phyloP scores from a whole-genome alignment of 1,284 basidiomycete species.

The Heterobasidion occidentale region DNA sequence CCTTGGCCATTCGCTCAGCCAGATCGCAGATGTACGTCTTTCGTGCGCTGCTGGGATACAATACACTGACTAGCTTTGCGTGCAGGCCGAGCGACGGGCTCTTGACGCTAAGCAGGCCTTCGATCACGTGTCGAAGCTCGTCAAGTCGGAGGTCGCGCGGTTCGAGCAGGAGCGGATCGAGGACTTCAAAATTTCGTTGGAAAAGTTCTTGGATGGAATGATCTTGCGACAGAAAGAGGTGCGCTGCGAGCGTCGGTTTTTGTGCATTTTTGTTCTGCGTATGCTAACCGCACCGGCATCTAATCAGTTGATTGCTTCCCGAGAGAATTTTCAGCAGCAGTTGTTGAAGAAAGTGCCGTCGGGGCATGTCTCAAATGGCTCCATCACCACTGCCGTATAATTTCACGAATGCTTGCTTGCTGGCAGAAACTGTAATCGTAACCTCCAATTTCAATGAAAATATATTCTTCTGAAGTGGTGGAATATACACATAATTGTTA shows the following conservation, averaged over 20 bases:
- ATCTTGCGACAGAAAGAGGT: slow-evolving; percentile 74
- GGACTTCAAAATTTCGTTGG: slow-evolving; percentile 77
- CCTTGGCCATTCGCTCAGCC: slow-evolving; percentile 57
- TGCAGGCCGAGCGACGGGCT: slow-evolving; percentile 75
- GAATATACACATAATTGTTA: not conserved
- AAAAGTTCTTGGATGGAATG: slow-evolving; percentile 78
- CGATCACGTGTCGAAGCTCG: slow-evolving; percentile 78
- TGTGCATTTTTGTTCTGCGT: too few relatives aligned
- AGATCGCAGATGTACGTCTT: slow-evolving; percentile 68
- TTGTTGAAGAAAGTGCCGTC: slow-evolving; percentile 38
- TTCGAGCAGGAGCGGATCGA: slow-evolving; percentile 92
- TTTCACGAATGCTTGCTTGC: slow-evolving; percentile 9
- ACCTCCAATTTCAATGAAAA: not conserved
- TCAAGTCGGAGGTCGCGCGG: slow-evolving; percentile 87
- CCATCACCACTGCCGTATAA: slow-evolving; percentile 2
- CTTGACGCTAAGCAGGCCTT: slow-evolving; percentile 82
- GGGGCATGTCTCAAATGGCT: slow-evolving; percentile 1
- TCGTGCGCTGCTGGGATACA: slow-evolving; percentile 1
- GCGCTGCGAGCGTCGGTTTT: not conserved
- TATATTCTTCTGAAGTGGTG: not conserved
- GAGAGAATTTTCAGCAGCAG: slow-evolving; percentile 69
- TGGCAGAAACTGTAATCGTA: not conserved
- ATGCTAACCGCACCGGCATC: too few relatives aligned
- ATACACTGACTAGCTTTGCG: not conserved
- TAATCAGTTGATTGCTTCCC: slow-evolving; percentile 41